Percentiles rank a stretch among this genome's conserved stretches.
phyloP scores from a whole-genome alignment of 371 early-diverging fungal species.

The Blakeslea trispora region DNA sequence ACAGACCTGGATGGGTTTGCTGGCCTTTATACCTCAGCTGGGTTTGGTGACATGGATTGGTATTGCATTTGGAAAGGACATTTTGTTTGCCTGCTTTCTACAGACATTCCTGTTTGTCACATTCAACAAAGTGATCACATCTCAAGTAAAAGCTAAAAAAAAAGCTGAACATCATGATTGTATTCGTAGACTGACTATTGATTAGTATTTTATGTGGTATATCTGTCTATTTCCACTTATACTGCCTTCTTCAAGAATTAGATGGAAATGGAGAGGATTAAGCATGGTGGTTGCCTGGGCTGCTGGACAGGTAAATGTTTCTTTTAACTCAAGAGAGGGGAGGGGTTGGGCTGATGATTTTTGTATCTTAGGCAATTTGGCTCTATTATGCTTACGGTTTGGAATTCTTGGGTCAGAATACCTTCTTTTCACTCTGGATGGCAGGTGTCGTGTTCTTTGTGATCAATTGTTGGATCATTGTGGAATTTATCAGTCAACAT shows the following conservation, averaged over 20 bases:
- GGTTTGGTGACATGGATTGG: constrained; percentile 62
- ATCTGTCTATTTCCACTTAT: constrained; percentile 88
- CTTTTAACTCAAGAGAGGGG: neutral
- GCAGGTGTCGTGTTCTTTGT: constrained; percentile 72
- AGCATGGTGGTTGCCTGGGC: constrained; percentile 74
- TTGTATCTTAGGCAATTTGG: constrained; percentile 82
- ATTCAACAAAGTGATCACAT: constrained; percentile 96
- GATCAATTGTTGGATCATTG: constrained; percentile 69
- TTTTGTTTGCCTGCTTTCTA: constrained; percentile 85
- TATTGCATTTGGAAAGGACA: constrained; percentile 73
- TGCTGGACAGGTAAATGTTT: constrained; percentile 60
- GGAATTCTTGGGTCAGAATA: constrained; percentile 85
- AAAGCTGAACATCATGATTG: no score
- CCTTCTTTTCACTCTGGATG: constrained; percentile 74
- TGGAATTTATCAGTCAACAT: constrained; percentile 61
- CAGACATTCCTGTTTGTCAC: constrained; percentile 96
- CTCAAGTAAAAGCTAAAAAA: constrained; percentile 72
- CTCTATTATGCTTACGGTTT: constrained; percentile 81
- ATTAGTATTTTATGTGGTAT: constrained; percentile 98
- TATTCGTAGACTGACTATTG: no score
- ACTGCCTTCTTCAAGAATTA: constrained; percentile 66
- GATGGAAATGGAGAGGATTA: constrained; percentile 58
- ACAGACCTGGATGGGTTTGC: constrained; percentile 47
- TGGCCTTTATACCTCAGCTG: constrained; percentile 82
- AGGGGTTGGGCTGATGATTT: neutral